Percentiles rank a stretch among this genome's conserved stretches.
These are phyloP conservation scores for Beauveria bassiana DNA, from an alignment of 2,329 filamentous ascomycete species.

Conservation along the genomic window DNA sequence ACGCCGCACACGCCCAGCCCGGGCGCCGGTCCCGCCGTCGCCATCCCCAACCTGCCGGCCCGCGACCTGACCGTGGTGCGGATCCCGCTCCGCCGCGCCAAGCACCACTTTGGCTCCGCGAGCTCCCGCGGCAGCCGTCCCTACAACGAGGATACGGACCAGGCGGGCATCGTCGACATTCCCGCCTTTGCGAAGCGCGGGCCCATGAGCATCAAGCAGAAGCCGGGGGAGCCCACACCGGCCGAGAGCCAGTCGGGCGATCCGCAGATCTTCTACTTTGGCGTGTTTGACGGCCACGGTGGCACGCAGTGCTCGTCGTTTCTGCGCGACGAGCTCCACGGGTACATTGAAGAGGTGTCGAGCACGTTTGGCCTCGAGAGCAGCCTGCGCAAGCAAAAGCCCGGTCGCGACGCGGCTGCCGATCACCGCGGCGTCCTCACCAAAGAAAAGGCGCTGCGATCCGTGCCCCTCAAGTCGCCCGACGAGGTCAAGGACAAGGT, in stretches of 20 bases:
- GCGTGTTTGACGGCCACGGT: conserved; percentile 91
- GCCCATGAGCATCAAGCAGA: conserved; percentile 54
- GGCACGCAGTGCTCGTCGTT: conserved; percentile 85
- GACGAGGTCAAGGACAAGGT: conserved; percentile 34
- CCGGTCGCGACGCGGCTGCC: conserved; percentile 23
- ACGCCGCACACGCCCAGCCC: conserved; percentile 60
- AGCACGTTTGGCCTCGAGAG: conserved; percentile 69
- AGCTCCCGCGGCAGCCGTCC: conserved; percentile 73
- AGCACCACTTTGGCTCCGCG: conserved; percentile 86
- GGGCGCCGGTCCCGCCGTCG: conserved; percentile 49
- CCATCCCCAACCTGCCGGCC: conserved; percentile 49
- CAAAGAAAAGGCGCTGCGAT: conserved; percentile 21
- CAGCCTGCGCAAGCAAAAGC: conserved; percentile 50
- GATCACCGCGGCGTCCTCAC: conserved; percentile 23
- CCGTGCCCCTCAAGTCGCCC: conserved; percentile 42
- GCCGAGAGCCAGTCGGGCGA: conserved; percentile 78
- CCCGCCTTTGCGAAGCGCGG: conserved; percentile 84
- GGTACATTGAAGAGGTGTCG: conserved; percentile 79
- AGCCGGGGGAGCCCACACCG: conserved; percentile 52
- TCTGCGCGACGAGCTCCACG: conserved; percentile 73
- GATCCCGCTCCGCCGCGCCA: conserved; percentile 86
- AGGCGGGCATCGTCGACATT: conserved; percentile 87
- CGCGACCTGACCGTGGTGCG: conserved; percentile 89
- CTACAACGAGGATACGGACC: conserved; percentile 90
- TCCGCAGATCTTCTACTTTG: conserved; percentile 96